Evolutionary conservation across 768 basidiomycete species (phyloP), one percentile per base, ranked within the genome.

Genomic region (Guyanaporus albipodus): DNA sequence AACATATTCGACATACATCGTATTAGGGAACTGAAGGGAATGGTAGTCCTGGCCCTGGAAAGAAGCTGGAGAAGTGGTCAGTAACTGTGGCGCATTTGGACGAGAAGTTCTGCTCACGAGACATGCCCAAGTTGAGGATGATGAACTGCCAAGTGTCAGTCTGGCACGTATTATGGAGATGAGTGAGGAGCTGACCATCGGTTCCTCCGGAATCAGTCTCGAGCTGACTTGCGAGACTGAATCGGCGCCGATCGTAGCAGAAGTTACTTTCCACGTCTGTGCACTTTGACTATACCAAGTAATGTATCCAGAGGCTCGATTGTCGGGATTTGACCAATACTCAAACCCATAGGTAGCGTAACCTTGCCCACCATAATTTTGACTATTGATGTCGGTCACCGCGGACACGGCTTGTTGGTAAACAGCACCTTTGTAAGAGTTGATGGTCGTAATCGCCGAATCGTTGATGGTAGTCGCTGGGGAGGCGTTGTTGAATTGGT

Each of bases 1-100:
- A 19, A 99, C 78, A 56, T 96, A 97, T 66, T 97, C 95, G 53
- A 98, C 69, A 49, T 78, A 79, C 87, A 95, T 87, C 49, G 76
- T 70, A 7, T 77, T 73, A 0, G 94, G 95, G 74, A 92, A 95
- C 38, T 64, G 58, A 43, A 97, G 70, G 58, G 48, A 31, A 18
- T 44, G 42, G 21, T 44, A 49, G 38, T 49, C 48, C 37, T 49
- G 48, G 31, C 48, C 48, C 59, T 92, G 88, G 74, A 94, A 92
- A 32, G 74, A 73, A 3, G 82, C 74, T 76, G 46, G 17, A 22
- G 23, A 29, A 31, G n/a, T 17, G n/a, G 31, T 56, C 17, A 60
- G 23, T 10, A 44, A 50, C 8, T 31, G 19, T 6, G n/a, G 22
- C 24, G 3, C 14, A 10, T 18, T 33, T 4, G 14, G 8, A 34